Evolutionary conservation across 352 stramenopile genomes (phyloP), one percentile per base, ranked within the genome.

Genomic region (Aphanomyces invadans): DNA sequence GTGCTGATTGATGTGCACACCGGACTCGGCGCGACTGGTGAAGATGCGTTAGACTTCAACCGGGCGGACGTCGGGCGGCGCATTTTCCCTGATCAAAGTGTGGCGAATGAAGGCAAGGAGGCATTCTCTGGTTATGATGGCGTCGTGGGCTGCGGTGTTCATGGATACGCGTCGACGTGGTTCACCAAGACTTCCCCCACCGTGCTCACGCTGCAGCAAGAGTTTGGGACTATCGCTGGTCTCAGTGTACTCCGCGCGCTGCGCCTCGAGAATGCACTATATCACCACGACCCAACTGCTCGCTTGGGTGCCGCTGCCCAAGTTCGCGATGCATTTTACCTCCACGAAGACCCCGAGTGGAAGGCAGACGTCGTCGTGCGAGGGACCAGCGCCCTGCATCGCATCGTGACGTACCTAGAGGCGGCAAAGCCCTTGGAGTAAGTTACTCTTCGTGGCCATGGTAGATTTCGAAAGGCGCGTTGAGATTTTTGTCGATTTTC

Each of bases 1-100:
- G 79, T 69, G 3, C 88, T 96, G 76, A 79, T 98, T 67, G 92
- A 98, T 72, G 88, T 97, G 5, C 93, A 98, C 71, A 98, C 93
- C 0, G 94, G 94, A 3, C 76, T 98, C 29, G 94, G 92, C 3
- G 63, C 76, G 12, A 48, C 74, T 32, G 84, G 80, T 26, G 68
- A 82, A 9, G 81, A 92, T 65, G 68, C 65, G 23, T 17, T 77
- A 4, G 12, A 38, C 15, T 19, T 57, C 19, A 19, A 36, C 21
- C 1, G 25, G 15, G 23, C 32, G 19, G 23, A 19, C 25, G n/a
- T 45, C 33, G 31, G 32, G 12, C 15, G 28, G 19, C 7, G 2
- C 42, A 32, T 81, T 49, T 79, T 78, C 39, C 29, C 57, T 19
- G 70, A 46, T 36, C 45, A 69, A 9, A 67, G 78, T 23, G 71